These are phyloP conservation scores for Zymoseptoria passerinii DNA, from an alignment of 2,329 filamentous ascomycete species.

Conservation along the genomic window DNA sequence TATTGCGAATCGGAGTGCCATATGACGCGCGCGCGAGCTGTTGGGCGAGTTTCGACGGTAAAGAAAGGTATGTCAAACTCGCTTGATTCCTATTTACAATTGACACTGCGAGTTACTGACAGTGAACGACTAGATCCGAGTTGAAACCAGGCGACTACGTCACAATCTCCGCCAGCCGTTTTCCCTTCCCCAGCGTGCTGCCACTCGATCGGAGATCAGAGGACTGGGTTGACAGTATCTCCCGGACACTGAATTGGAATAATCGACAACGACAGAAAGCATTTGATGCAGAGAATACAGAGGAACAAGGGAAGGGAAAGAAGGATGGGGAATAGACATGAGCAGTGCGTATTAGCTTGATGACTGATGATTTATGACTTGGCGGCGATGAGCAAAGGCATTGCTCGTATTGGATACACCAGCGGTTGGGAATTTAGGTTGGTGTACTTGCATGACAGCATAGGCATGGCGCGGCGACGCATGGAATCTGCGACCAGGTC, in stretches of 20 bases:
- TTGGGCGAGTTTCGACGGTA: constrained; percentile 97
- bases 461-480: too few relatives aligned
- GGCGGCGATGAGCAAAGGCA: background rate
- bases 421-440: background rate
- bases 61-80: constrained; percentile 54
- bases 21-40: constrained; percentile 82
- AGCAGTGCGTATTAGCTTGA: background rate
- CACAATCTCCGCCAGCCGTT: constrained; percentile 71
- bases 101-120: background rate
- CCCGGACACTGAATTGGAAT: constrained; percentile 72
- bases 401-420: background rate
- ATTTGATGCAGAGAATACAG: constrained; percentile 33
- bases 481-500: too few relatives aligned
- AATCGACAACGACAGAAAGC: constrained; percentile 68
- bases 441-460: too few relatives aligned
- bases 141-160: constrained; percentile 73
- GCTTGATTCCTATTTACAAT: background rate
- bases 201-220: constrained; percentile 60
- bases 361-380: background rate
- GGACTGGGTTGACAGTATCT: constrained; percentile 77
- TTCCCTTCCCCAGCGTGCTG: constrained; percentile 71
- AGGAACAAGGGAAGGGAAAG: background rate
- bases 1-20: constrained; percentile 85
- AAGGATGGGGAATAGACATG: background rate
- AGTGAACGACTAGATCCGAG: constrained; percentile 40